These are phyloP conservation scores for Serendipita sp. DNA, from an alignment of 1,284 basidiomycete genomes.

Conservation along the genomic window DNA sequence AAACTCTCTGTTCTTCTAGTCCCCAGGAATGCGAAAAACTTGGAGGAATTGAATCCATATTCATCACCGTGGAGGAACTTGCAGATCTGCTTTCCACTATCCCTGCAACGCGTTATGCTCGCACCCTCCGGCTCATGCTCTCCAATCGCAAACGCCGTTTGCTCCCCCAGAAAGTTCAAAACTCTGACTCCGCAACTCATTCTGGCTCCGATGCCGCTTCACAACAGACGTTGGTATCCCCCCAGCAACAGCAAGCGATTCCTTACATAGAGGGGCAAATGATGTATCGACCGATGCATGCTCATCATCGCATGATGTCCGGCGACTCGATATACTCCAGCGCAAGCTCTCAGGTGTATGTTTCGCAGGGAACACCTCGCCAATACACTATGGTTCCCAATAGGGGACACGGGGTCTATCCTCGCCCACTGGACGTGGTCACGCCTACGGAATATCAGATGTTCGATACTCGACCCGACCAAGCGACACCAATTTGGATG, in stretches of 20 bases:
- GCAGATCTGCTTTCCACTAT: constrained; percentile 65
- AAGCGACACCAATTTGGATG: constrained; percentile 68
- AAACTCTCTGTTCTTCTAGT: constrained; percentile 25
- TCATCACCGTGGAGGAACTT: constrained; percentile 64
- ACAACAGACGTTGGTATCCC: constrained; percentile 9
- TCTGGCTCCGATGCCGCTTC: constrained; percentile 23
- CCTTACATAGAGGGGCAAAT: constrained; percentile 23
- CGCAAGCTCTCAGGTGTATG: constrained; percentile 16
- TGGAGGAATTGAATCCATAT: constrained; percentile 37
- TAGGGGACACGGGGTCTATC: constrained; percentile 11
- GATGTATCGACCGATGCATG: background rate
- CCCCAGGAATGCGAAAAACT: constrained; percentile 62
- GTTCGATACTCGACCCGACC: constrained; percentile 34
- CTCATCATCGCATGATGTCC: background rate
- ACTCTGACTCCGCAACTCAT: constrained; percentile 40
- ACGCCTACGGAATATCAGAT: constrained; percentile 1
- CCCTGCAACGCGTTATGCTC: constrained; percentile 77
- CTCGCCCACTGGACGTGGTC: background rate
- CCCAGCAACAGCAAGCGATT: constrained; percentile 19
- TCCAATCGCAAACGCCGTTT: constrained; percentile 63
- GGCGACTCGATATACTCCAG: background rate
- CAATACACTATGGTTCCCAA: constrained; percentile 38
- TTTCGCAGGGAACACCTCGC: constrained; percentile 31
- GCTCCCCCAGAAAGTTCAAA: constrained; percentile 31
- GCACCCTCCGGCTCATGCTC: constrained; percentile 76